Base-by-base conservation (phyloP, 768 basidiomycete species). In the Sporobolomyces roseus region DNA sequence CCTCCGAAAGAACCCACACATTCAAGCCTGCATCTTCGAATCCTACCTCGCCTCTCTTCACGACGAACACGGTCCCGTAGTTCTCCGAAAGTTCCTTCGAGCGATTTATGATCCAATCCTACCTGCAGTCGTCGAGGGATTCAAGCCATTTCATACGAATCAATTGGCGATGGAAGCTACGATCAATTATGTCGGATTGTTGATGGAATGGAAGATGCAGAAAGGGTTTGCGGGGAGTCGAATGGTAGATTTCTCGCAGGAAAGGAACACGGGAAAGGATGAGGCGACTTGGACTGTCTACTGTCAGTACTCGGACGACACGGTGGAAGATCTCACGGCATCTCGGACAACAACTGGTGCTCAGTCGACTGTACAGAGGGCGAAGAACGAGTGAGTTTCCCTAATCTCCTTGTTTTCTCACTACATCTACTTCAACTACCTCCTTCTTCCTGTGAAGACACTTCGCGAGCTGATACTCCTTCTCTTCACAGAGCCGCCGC, bases 11-110 rank as follows among this genome's bases (percentile, higher is more conserved):
- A 64, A 69, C 36, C 43, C 67, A 1, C 1, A 17, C 45, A 59
- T 69, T 21, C 62, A 46, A 10, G 67, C 67, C 1, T 64, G 50
- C 50, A 30, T 69, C 14, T 69, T 69, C 36, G 62, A 69, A 35
- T 49, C 67, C 1, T 63, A 21, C 51, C 50, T 69, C 10, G 62
- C 56, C 7, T 30, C 25, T 4, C 17, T 69, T 14, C 36, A 64
- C 56, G 56, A 36, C 14, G 67, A 63, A 45, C 43, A 63, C 16
- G 67, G 67, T 12, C n/a, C 33, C 1, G 45, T n/a, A 16, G 45
- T 27, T 1, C 23, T 69, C 5, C 12, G 45, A 2, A 10, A 21
- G 1, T 69, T 69, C 58, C 17, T 69, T 16, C 41, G 62, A 10
- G 41, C 0, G 27, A 36, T 69, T 13, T 69, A 53, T 36, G 16